Base-by-base conservation (phyloP, 108 stramenopile genomes). In the Mediolabrus comicus region DNA sequence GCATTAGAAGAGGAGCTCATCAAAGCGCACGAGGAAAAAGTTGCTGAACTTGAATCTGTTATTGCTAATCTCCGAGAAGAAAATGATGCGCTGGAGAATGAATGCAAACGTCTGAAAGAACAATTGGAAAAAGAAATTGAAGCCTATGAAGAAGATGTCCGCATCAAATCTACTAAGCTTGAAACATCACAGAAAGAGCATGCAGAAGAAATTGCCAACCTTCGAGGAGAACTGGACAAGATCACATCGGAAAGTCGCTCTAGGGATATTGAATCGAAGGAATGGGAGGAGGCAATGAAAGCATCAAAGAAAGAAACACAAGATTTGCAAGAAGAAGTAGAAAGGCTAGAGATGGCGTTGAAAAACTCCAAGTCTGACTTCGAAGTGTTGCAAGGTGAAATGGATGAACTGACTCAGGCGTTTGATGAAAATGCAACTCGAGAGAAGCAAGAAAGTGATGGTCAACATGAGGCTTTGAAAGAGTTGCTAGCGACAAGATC, bases 331-430 rank as follows among this genome's bases (percentile, higher is more conserved):
- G 86, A 85, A 30, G 85, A 94, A 65, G 75, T 94, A 51, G 77
- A 61, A 8, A 62, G 71, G 33, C 68, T 94, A 58, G 84, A 88
- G 51, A 43, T 74, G 14, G 90, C 92, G 12, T 69, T 94, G 24
- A 34, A 80, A 32, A 94, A 91, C 55, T 86, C 87, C 59, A 90
- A 90, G 67, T 52, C 71, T 24, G 92, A 94, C 76, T 75, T 79
- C 34, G 78, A 84, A 36, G 59, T 75, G 3, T 41, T 89, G 24
- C 71, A 86, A 36, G 75, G 83, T 3, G 92, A 94, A 71, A 69
- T 94, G 65, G 90, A 90, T 17, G 89, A 84, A 5, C 79, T 95
- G 59, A 84, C 84, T 35, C 57, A 77, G 32, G 75, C 88, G 17
- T 92, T 92, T 72, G 94, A 95, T 64, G 89, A 85, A 34, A 57